Conservation (phyloP, 2,329 filamentous ascomycete genomes). For the Fusarium citri region DNA sequence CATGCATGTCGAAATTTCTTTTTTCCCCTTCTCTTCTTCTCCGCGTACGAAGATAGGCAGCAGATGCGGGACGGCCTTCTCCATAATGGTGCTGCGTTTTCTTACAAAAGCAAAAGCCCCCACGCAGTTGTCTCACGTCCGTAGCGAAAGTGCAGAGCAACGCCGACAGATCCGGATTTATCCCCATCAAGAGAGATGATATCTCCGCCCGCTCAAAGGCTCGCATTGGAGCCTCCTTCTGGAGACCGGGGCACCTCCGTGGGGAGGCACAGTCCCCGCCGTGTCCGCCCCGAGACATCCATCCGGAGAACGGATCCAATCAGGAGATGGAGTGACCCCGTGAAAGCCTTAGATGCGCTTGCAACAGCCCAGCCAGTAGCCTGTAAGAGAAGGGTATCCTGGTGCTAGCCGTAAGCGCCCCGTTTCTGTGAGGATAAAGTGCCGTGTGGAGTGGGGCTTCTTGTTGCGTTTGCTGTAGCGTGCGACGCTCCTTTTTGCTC, state of each 20-base stretch:
- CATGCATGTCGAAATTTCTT: conserved; percentile 38
- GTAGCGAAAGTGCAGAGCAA: conserved; percentile 17
- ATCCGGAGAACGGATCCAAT: conserved; percentile 38
- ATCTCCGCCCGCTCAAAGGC: conserved; percentile 26
- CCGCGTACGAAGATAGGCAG: conserved; percentile 11
- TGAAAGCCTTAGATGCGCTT: conserved; percentile 26
- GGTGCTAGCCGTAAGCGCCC: conserved; percentile 26
- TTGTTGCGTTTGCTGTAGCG: conserved; percentile 25
- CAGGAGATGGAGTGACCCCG: conserved; percentile 18
- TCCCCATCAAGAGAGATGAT: conserved; percentile 20
- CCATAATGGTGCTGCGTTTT: conserved; percentile 11
- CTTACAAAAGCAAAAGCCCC: conserved; percentile 17
- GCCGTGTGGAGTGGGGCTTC: conserved; percentile 20
- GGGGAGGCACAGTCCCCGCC: conserved; percentile 27
- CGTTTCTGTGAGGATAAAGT: conserved; percentile 29
- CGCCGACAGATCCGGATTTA: conserved; percentile 36
- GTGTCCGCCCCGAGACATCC: conserved; percentile 36
- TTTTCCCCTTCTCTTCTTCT: conserved; percentile 6
- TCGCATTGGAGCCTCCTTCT: conserved; percentile 9
- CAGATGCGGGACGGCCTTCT: conserved; percentile 4
- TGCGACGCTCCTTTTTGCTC: conserved; percentile 30
- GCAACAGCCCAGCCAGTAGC: conserved; percentile 10
- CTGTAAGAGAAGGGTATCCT: conserved; percentile 20
- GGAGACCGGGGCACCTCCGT: conserved; percentile 34
- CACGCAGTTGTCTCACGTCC: conserved; percentile 29